Evolutionary conservation across 495 filamentous ascomycete species (phyloP), one percentile per base, ranked within the genome.

Genomic region (Usnea hakonensis): DNA sequence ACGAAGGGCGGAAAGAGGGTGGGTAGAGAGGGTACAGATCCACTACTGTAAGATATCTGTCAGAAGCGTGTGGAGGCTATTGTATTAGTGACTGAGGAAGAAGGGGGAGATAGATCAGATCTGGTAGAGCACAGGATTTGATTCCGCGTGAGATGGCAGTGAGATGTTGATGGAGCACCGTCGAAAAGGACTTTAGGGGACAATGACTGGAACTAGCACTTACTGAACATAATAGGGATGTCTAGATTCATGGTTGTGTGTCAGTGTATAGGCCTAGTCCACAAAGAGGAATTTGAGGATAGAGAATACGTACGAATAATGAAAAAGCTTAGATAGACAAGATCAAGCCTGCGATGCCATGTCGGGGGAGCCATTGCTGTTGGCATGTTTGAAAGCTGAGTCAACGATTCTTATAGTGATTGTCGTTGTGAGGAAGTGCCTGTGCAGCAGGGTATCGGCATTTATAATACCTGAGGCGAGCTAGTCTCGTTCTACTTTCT

Each of bases 21-120:
- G 69, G 68, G 63, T 68, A 70, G 41, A 71, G 58, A 26, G 65
- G 56, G 32, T 55, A 56, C 13, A 71, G 68, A 56, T 69, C 69
- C 32, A 71, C 46, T 9, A 59, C 67, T 67, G 16, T 30, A 21
- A 41, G 37, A 16, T 14, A 52, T 28, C 17, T 35, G 37, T 16
- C 9, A 19, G 38, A 16, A 36, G 21, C 21, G n/a, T 8, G 21
- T 21, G 43, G 7, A 37, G 28, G 10, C n/a, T 44, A 8, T 28
- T 0, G 16, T 14, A 23, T 36, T 50, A n/a, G 5, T 17, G 28
- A 55, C n/a, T n/a, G 9, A 28, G 35, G 61, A 58, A 30, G 2
- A 1, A 26, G 35, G 1, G 26, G 30, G 38, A 17, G 38, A 16
- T 16, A 44, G 33, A 2, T 26, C 2, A 28, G 14, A 40, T 10